Base-by-base conservation (phyloP, 352 stramenopile species). In the Phytopythium oedochilum region DNA sequence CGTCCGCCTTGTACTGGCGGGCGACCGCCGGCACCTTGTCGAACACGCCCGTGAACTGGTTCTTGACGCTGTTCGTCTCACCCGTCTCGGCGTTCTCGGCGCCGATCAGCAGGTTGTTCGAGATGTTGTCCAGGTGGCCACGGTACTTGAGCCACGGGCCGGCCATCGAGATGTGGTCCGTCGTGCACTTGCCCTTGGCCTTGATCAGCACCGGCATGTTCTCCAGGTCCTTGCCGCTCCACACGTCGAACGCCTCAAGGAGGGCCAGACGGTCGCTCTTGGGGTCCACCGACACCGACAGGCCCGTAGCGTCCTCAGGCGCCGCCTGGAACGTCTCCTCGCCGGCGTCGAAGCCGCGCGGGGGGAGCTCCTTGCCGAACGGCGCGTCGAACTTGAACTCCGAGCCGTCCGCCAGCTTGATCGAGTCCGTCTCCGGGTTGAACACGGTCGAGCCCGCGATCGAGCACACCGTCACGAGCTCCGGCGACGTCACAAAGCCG, bases 141-240 rank as follows among this genome's bases (percentile, higher is more conserved):
- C 91, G 88, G 86, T 97, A 97, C 75, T 97, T 97, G 40, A 97
- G 73, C 91, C 91, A 97, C 50, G 88, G 88, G 47, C 91, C 91
- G 25, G 91, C 91, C 88, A 97, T 97, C 62, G 82, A 96, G 61
- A 97, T 97, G 79, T 97, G 91, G 64, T 97, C 91, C 25, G 91
- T 97, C 35, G 91, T 97, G 88, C 91, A 97, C 78, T 97, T 97
- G 68, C 91, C 91, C 86, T 97, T 96, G 43, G 90, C 88, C 82
- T 97, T 97, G 70, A 97, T 97, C 49, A 97, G 70, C 62, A 97
- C 89, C 22, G 83, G 86, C 71, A 97, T 78, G 62, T 83, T 64
- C 47, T 77, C 71, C 28, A 97, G 71, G 70, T 97, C 89, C 70
- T 95, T 89, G 46, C 90, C 90, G 61, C 89, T 70, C 90, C 90